phyloP scores from a whole-genome alignment of 352 stramenopile genomes.

The Phytophthora idaei region DNA sequence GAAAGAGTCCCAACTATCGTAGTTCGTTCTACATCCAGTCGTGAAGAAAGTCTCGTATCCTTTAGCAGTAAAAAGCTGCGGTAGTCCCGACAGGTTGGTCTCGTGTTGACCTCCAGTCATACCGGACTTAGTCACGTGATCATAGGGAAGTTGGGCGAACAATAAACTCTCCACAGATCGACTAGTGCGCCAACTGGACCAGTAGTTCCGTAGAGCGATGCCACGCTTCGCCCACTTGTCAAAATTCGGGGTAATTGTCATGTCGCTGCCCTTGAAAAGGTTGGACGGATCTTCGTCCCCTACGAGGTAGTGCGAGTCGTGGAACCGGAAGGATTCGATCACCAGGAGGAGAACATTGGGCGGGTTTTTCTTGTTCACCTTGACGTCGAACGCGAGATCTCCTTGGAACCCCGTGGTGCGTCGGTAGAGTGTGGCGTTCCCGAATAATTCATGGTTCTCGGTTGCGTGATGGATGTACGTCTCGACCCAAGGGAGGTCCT shows the following conservation, averaged over 20 bases:
- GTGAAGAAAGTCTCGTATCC: conserved; percentile 56
- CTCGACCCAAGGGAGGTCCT: conserved; percentile 3
- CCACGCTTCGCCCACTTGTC: conserved; percentile 57
- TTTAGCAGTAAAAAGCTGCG: conserved; percentile 55
- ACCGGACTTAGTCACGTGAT: conserved; percentile 34
- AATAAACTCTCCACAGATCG: conserved; percentile 58
- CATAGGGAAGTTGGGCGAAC: conserved; percentile 56
- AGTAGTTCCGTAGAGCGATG: conserved; percentile 59
- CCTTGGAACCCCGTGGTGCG: conserved; percentile 51
- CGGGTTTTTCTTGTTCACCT: conserved; percentile 31
- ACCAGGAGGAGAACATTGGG: conserved; percentile 63
- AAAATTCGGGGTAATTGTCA: conserved; percentile 53
- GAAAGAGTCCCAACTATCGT: conserved; percentile 55
- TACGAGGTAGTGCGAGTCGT: conserved; percentile 61
- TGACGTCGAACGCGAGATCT: conserved; percentile 51
- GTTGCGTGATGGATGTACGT: conserved; percentile 47
- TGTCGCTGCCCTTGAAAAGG: conserved; percentile 25
- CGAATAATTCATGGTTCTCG: conserved; percentile 48
- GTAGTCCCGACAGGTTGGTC: conserved; percentile 40
- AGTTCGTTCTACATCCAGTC: conserved; percentile 43
- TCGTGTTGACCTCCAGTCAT: neutral
- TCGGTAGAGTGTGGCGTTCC: conserved; percentile 44
- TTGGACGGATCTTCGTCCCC: conserved; percentile 35
- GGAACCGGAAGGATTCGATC: conserved; percentile 64
- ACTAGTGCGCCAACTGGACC: conserved; percentile 62